A percentile compares a stretch with the other conserved stretches of the same genome.
These are phyloP conservation scores for Diutina ranongensis DNA, from an alignment of 1,139 yeast genomes.

Conservation along the genomic window DNA sequence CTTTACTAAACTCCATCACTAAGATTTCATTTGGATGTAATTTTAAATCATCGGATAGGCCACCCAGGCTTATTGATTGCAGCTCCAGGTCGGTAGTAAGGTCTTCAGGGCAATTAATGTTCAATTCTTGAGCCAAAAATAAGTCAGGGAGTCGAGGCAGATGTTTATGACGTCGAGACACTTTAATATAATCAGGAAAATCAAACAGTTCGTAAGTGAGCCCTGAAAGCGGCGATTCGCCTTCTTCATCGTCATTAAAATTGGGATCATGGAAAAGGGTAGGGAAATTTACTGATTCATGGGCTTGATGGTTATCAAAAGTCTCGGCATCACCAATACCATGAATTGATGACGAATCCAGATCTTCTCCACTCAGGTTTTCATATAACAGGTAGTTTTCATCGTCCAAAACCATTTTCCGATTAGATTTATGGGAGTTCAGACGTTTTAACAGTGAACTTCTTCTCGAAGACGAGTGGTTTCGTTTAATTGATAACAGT, in stretches of 20 bases:
- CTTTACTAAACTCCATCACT: constrained; percentile 61
- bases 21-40: constrained; percentile 41
- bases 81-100: constrained; percentile 8
- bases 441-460: not conserved
- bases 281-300: not conserved
- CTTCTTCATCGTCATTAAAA: not conserved
- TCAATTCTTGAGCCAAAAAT: constrained; percentile 73
- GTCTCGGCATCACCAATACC: not conserved
- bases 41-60: constrained; percentile 6
- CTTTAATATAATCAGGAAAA: constrained; percentile 44
- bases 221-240: constrained; percentile 18
- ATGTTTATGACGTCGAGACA: constrained; percentile 31
- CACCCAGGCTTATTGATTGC: constrained; percentile 8
- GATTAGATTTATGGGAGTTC: not conserved
- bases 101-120: not conserved
- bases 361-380: not conserved
- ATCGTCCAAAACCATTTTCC: not conserved
- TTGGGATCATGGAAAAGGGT: not conserved
- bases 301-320: not conserved
- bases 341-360: not conserved
- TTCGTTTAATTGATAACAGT: not conserved
- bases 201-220: constrained; percentile 27
- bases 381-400: not conserved
- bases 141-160: constrained; percentile 38
- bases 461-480: not conserved